Base-by-base conservation (phyloP, 768 basidiomycete genomes). In the Lactarius sanguifluus region DNA sequence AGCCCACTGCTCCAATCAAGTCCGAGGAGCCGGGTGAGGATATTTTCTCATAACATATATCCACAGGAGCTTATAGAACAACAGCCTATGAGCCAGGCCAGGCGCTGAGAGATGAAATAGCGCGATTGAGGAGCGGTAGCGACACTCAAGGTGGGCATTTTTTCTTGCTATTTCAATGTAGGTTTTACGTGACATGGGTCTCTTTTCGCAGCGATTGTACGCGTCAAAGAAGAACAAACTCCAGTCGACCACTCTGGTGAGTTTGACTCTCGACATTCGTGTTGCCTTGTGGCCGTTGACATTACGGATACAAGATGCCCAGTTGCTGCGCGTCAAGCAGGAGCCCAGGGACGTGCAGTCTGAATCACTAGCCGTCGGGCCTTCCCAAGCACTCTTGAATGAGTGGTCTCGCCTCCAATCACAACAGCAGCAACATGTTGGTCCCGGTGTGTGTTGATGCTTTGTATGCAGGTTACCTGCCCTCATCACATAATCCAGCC, bases 71-170 rank as follows among this genome's bases (percentile, higher is more conserved):
- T 60, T 18, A 64, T n/a, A 38, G 62, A 28, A 60, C 30, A n/a
- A 32, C 50, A 45, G 62, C 50, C 32, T 57, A 67, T 64, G 62
- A 38, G 9, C 66, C 66, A 20, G 15, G n/a, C 23, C 66, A 64
- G 43, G 62, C 38, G 47, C 36, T 67, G n/a, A 63, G 62, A 64
- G 58, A 64, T 56, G 62, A 67, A n/a, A 67, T 67, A 20, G 66
- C 66, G 41, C 52, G 59, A 10, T 43, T 67, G 16, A 56, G 38
- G 16, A 56, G 38, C 28, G 52, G 57, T 12, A 13, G 36, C 1
- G 62, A 58, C 7, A 18, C 43, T 20, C 62, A 67, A 56, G 34
- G 62, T 18, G 43, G 52, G 52, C 7, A 5, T 23, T 38, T 57
- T 57, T 40, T 40, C 36, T 20, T n/a, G 30, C 25, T 43, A 25